Evolutionary conservation across 2,329 filamentous ascomycete species (phyloP).

Genomic region (Fusarium clavum): DNA sequence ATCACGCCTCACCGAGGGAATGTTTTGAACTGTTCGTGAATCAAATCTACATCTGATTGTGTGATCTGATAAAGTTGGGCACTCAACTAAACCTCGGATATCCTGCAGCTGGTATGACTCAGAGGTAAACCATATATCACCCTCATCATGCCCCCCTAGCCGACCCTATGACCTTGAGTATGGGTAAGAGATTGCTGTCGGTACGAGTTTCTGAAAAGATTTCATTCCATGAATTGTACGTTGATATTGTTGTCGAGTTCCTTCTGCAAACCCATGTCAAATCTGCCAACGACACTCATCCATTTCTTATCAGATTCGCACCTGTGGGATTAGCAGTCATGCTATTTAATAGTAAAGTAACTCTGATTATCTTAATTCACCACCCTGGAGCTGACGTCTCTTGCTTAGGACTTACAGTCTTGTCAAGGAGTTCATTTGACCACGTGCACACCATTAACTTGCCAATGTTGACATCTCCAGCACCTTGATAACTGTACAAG

Average conservation of each 20-base stretch:
- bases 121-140: neutral
- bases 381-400: neutral
- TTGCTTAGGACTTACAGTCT: neutral
- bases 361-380: neutral
- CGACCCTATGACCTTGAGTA: neutral
- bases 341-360: neutral
- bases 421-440: neutral
- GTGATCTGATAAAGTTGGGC: neutral
- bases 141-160: neutral
- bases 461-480: neutral
- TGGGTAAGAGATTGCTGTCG: neutral
- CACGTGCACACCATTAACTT: neutral
- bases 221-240: neutral
- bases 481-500: neutral
- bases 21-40: neutral
- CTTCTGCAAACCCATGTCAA: neutral
- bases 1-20: neutral
- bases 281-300: neutral
- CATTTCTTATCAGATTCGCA: neutral
- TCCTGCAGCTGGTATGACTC: neutral
- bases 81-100: neutral
- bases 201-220: neutral
- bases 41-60: neutral
- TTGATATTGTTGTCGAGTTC: neutral
- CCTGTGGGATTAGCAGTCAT: neutral